Conservation (phyloP, 164 flowering plant species). For the Piper longum region DNA sequence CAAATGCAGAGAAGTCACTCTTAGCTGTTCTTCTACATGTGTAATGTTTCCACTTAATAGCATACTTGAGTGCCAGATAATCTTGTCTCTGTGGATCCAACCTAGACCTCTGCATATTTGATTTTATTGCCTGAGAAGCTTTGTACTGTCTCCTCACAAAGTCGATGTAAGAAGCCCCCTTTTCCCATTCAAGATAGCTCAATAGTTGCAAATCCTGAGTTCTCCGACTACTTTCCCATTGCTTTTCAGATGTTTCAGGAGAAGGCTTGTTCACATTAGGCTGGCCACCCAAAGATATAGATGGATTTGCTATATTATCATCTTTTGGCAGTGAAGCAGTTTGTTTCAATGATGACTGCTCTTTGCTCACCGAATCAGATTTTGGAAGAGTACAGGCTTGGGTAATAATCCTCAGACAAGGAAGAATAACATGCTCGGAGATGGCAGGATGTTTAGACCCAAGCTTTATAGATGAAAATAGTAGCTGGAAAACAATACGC, state of each 20-base stretch:
- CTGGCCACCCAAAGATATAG: conserved; percentile 27
- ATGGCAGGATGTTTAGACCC: conserved; percentile 97
- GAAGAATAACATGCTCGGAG: conserved; percentile 91
- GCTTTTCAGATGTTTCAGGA: conserved; percentile 45
- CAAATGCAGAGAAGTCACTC: conserved; percentile 56
- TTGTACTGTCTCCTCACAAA: conserved; percentile 96
- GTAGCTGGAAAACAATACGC: conserved; percentile 81
- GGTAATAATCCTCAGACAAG: conserved; percentile 82
- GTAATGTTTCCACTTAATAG: conserved; percentile 81
- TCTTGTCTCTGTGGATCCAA: conserved; percentile 47
- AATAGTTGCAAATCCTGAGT: conserved; percentile 73
- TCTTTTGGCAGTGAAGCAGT: conserved; percentile 32
- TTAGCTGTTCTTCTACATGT: conserved; percentile 32
- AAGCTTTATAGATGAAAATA: conserved; percentile 80
- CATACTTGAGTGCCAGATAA: conserved; percentile 79
- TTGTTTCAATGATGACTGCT: conserved; percentile 39
- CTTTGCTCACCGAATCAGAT: conserved; percentile 66
- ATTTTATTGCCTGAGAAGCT: conserved; percentile 60
- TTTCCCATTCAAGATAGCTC: conserved; percentile 97
- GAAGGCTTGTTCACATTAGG: conserved; percentile 33
- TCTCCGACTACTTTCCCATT: conserved; percentile 59
- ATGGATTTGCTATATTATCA: conserved; percentile 27
- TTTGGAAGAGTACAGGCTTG: conserved; percentile 98
- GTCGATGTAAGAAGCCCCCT: conserved; percentile 94
- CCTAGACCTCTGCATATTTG: conserved; percentile 48